Evolutionary conservation across 169 alveolate species (phyloP).

Genomic region (Cryptosporidium muris): DNA sequence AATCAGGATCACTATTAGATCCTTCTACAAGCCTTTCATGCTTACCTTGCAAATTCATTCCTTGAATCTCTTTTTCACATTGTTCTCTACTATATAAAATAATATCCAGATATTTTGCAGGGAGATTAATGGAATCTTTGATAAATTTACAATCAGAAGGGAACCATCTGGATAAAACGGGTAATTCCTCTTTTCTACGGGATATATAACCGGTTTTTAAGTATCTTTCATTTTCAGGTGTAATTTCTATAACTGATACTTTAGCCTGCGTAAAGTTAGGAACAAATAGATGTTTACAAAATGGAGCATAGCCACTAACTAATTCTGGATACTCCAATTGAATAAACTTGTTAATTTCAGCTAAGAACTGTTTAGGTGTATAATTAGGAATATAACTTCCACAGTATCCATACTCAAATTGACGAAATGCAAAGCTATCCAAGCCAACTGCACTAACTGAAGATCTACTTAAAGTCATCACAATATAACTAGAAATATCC

Average conservation of each 20-base stretch:
- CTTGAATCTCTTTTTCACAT: constrained; percentile 87
- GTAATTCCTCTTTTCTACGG: constrained; percentile 93
- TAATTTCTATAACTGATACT: constrained; percentile 87
- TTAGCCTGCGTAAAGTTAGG: constrained; percentile 93
- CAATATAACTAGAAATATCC: no score
- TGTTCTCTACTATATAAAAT: constrained; percentile 95
- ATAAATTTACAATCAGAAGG: constrained; percentile 73
- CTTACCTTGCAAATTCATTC: constrained; percentile 53
- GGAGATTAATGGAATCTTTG: not conserved
- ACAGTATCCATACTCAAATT: constrained; percentile 26
- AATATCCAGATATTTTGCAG: constrained; percentile 91
- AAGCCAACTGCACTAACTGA: not conserved
- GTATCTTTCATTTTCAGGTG: constrained; percentile 84
- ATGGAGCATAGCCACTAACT: constrained; percentile 96
- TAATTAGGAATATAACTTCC: constrained; percentile 44
- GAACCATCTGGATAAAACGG: constrained; percentile 95
- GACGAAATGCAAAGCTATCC: constrained; percentile 47
- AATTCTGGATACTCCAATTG: constrained; percentile 70
- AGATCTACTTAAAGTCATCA: not conserved
- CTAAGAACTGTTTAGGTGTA: constrained; percentile 8
- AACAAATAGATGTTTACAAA: constrained; percentile 96
- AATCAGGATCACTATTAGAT: constrained; percentile 82
- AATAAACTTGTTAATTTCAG: constrained; percentile 17
- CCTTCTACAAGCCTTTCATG: constrained; percentile 31
- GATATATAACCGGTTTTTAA: constrained; percentile 89